Base-by-base conservation (phyloP, 2,329 filamentous ascomycete genomes). In the Colletotrichum lini region DNA sequence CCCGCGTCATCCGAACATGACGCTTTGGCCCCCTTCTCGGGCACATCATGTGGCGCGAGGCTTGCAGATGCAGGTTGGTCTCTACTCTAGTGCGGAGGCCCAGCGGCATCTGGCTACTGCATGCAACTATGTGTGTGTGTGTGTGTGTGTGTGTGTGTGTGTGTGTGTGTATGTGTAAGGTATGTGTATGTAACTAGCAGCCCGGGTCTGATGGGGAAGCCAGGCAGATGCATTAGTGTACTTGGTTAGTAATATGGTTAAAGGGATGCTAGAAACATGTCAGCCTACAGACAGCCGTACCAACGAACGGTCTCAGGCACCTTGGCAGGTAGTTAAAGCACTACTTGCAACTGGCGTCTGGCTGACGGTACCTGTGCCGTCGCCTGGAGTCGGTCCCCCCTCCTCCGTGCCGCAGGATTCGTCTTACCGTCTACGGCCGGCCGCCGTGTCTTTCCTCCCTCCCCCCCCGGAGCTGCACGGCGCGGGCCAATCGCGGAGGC, bases 11-110 rank as follows among this genome's bases (percentile, higher is more conserved):
- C 64, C 68, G 57, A 47, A 53, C n/a, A 38, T 45, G 38, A 38
- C 64, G 64, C 64, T 58, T 58, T 63, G 68, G 47, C 57, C 68
- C 68, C 18, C 57, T 67, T 18, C 57, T 63, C 7, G 35, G 15
- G 53, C 44, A 62, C 57, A 53, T 67, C 44, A 47, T 62, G 68
- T 68, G 68, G 64, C 64, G 64, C 62, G 68, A 68, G 64, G 64
- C 57, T 40, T 68, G 68, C 64, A 68, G 58, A 38, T 67, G 58
- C 64, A 63, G 45, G 8, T 40, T 30, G 59, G 21, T 38, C 57
- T 40, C 38, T 64, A 50, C 57, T 40, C 38, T 64, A 50, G 53
- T 44, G 61, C 61, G 49, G 47, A 45, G 49, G 12, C 61, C 23
- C 21, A 35, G 54, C 47, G 49, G 56, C 40, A 38, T 61, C 44